Evolutionary conservation across 176 grass and related monocot species (phyloP).

Genomic region (Bolboschoenus planiculmis): DNA sequence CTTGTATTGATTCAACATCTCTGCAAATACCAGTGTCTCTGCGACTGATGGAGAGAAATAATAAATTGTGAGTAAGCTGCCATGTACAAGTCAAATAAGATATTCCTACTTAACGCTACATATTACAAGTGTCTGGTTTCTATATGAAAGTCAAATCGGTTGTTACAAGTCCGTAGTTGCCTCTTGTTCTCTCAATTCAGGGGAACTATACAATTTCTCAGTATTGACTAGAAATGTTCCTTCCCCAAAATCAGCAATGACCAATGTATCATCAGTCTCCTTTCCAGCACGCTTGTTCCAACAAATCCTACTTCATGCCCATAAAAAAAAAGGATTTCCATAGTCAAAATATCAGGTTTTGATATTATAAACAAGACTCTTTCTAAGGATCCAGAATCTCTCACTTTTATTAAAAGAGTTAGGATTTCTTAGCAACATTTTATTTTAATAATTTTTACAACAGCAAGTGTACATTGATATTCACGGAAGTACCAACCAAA

Average conservation of each 20-base stretch:
- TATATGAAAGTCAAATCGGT: background rate
- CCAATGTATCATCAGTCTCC: no score
- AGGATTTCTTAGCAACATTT: no score
- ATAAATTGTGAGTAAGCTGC: background rate
- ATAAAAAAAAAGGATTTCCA: background rate
- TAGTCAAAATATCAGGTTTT: background rate
- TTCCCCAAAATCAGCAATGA: no score
- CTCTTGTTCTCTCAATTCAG: background rate
- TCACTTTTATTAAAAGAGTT: background rate
- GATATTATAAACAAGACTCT: no score
- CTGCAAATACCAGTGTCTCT: no score
- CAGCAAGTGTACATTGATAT: background rate
- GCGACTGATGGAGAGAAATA: background rate
- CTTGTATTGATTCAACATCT: no score
- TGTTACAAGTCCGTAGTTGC: background rate
- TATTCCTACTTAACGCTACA: background rate
- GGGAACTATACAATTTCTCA: background rate
- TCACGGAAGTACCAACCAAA: background rate
- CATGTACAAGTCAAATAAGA: background rate
- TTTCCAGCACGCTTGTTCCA: no score
- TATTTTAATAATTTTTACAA: no score
- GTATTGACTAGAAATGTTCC: background rate
- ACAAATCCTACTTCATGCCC: no score
- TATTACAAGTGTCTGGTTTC: background rate
- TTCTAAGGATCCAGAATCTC: background rate